phyloP scores from a whole-genome alignment of 352 stramenopile genomes.

The Discostella stelligera region DNA sequence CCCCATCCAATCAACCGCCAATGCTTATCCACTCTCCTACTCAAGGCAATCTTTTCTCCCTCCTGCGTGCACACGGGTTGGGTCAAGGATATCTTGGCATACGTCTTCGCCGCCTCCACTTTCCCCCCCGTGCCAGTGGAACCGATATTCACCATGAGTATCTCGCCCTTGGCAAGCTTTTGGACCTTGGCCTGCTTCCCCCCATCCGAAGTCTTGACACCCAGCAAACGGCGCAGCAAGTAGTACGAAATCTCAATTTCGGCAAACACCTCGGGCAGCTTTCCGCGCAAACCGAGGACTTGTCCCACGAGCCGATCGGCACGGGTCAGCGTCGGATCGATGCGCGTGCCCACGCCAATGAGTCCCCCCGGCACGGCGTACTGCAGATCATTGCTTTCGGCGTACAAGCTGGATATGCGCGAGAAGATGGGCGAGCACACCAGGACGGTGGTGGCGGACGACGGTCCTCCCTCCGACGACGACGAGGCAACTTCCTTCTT shows the following conservation, averaged over 20 bases:
- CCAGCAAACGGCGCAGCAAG: constrained; percentile 96
- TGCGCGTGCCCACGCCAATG: constrained; percentile 98
- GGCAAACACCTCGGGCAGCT: constrained; percentile 97
- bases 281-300: constrained; percentile 94
- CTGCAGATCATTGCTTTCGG: constrained; percentile 99
- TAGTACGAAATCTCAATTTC: constrained; percentile 99
- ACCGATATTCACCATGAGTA: constrained; percentile 99
- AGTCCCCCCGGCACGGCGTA: constrained; percentile 98
- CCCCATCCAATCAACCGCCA: constrained; percentile 99
- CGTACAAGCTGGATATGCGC: constrained; percentile 94
- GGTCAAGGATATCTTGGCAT: constrained; percentile 99
- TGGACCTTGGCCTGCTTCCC: constrained; percentile 99
- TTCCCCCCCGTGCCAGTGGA: constrained; percentile 97
- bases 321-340: constrained; percentile 98
- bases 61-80: constrained; percentile 99
- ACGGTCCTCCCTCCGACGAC: constrained; percentile 14
- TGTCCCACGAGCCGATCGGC: constrained; percentile 99
- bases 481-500: constrained; percentile 94
- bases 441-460: constrained; percentile 48
- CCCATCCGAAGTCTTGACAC: constrained; percentile 98
- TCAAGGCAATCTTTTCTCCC: constrained; percentile 99
- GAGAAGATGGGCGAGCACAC: constrained; percentile 85
- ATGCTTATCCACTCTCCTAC: constrained; percentile 97
- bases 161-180: constrained; percentile 98
- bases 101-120: constrained; percentile 92